Base-by-base conservation (phyloP, 148 eudicot species). In the Rhododendron molle region DNA sequence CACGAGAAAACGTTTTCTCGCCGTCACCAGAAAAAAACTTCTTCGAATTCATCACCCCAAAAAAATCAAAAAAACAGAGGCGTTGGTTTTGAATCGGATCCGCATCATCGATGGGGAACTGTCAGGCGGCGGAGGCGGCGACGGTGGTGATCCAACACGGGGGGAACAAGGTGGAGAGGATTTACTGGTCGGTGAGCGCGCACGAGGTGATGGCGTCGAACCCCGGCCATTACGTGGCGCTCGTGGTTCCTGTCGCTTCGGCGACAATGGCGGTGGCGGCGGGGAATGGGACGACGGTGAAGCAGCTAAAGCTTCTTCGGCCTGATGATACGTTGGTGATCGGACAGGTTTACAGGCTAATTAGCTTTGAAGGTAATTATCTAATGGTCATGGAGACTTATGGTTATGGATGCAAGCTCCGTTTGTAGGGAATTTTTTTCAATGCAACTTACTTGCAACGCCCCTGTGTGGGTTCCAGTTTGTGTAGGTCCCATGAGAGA, bases 121-220 rank as follows among this genome's bases (percentile, higher is more conserved):
- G 97, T 81, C 97, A 95, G 43, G 94, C 97, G 78, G 93, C 94
- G 8, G 96, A 93, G 85, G 92, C 90, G 46, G 94, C 94, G 77
- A 82, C 93, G 32, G 97, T 92, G 90, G 87, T 92, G 88, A 88
- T 95, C 44, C 94, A 90, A 76, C 97, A 94, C 71, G 94, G 93
- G 0, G 88, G 84, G 20, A 92, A 86, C 40, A 93, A 86, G 73
- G 89, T 91, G 6, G 92, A 94, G 44, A 89, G 92, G 85, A 72
- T 92, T 46, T 89, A 91, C 86, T 83, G 88, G 88, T 83, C 96
- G 4, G 87, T 93, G 16, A 87, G 82, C 8, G 98, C 96, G 26
- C 87, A 86, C 20, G 87, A 94, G 77, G 88, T 95, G 90, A 95
- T 95, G 98, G 76, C 44, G 58, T 86, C 91, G 1, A 90, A 95